A percentile compares a stretch with the other conserved stretches of the same genome.
These are phyloP conservation scores for Neophaeococcomyces aloes DNA, from an alignment of 2,329 filamentous ascomycete genomes.

Conservation along the genomic window DNA sequence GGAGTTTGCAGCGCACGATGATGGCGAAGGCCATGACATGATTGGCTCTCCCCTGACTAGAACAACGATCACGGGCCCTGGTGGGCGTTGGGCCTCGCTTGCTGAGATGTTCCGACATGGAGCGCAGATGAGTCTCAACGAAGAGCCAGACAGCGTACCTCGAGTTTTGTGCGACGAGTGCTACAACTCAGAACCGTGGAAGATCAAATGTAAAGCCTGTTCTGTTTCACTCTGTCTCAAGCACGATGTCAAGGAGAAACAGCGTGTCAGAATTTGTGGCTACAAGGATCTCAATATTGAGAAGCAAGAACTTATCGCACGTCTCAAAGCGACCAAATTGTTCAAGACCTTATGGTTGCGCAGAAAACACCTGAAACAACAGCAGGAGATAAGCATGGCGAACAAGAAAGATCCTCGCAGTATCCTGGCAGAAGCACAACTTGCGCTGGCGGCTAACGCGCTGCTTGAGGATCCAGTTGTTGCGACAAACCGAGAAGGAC, in stretches of 20 bases:
- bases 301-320: slow-evolving; percentile 30
- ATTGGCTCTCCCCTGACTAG: slow-evolving; percentile 1
- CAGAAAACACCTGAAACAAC: slow-evolving; percentile 19
- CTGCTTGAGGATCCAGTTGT: slow-evolving; percentile 4
- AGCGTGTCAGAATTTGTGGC: slow-evolving; percentile 48
- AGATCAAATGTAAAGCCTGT: slow-evolving; percentile 48
- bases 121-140: slow-evolving; percentile 2
- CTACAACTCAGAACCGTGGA: slow-evolving; percentile 49
- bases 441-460: slow-evolving; percentile 2
- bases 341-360: slow-evolving; percentile 18
- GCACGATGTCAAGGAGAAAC: slow-evolving; percentile 44
- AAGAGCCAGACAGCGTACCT: slow-evolving; percentile 25
- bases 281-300: slow-evolving; percentile 46
- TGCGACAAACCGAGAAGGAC: background rate
- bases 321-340: slow-evolving; percentile 16
- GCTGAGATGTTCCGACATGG: slow-evolving; percentile 31
- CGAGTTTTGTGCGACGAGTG: slow-evolving; percentile 49
- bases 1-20: slow-evolving; percentile 38
- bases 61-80: slow-evolving; percentile 11
- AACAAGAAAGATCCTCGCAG: slow-evolving; percentile 1
- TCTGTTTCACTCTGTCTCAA: slow-evolving; percentile 49
- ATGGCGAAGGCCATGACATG: slow-evolving; percentile 17
- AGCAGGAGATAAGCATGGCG: slow-evolving; percentile 3
- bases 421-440: slow-evolving; percentile 7
- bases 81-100: slow-evolving; percentile 27